Evolutionary conservation across 768 basidiomycete genomes (phyloP).

Genomic region (Lactifluus echinatus): DNA sequence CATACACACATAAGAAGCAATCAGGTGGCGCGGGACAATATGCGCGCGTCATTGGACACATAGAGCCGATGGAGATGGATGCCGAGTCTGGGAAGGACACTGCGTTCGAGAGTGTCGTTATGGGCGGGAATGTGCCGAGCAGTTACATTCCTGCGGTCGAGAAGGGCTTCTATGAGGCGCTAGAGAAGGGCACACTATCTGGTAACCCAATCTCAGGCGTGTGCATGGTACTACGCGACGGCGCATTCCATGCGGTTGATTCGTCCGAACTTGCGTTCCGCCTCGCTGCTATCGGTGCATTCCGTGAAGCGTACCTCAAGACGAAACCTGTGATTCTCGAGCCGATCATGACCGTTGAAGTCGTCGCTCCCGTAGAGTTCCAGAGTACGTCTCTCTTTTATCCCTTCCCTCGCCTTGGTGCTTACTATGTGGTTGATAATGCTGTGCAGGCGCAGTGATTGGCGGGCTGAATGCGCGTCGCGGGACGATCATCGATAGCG

Average conservation of each 20-base stretch:
- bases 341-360: conserved; percentile 98
- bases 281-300: conserved; percentile 82
- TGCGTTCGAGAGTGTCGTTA: conserved; percentile 79
- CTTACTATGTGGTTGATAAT: neutral
- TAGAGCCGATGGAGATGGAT: conserved; percentile 80
- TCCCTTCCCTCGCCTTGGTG: neutral
- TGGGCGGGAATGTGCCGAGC: conserved; percentile 87
- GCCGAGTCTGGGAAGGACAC: conserved; percentile 73
- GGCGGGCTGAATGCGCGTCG: conserved; percentile 88
- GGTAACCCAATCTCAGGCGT: conserved; percentile 84
- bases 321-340: conserved; percentile 81
- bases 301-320: conserved; percentile 78
- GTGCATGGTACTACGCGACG: conserved; percentile 84
- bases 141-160: conserved; percentile 93
- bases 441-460: conserved; percentile 66
- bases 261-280: conserved; percentile 96
- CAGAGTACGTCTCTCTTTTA: conserved; percentile 47
- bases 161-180: conserved; percentile 94
- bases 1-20: conserved; percentile 96
- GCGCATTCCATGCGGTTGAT: conserved; percentile 88
- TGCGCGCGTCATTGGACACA: conserved; percentile 81
- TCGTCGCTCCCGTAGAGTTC: conserved; percentile 93
- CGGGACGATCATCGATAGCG: conserved; percentile 91
- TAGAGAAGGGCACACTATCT: conserved; percentile 83
- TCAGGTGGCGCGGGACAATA: conserved; percentile 92